A percentile compares a stretch with the other conserved stretches of the same genome.
Conservation (phyloP, 179 eudicot genomes). For the Nepenthes alata region DNA sequence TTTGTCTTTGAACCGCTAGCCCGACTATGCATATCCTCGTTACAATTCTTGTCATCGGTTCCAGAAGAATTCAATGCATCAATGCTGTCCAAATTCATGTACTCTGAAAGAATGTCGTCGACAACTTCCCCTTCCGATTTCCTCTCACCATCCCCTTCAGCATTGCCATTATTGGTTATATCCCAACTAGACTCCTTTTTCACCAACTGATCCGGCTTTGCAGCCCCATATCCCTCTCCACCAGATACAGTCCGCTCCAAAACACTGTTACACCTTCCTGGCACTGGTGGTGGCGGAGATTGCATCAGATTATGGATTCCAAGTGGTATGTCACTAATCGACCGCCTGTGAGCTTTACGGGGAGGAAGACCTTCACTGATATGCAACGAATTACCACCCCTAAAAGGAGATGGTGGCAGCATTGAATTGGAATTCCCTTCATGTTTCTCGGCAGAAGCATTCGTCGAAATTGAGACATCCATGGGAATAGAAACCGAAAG, state of each 20-base stretch:
- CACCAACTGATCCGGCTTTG: conserved; percentile 53
- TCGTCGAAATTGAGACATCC: conserved; percentile 15
- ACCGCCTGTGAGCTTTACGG: conserved; percentile 77
- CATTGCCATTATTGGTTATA: conserved; percentile 24
- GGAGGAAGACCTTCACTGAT: conserved; percentile 68
- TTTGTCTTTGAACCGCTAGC: conserved; percentile 82
- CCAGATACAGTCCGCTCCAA: conserved; percentile 27
- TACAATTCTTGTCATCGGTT: conserved; percentile 49
- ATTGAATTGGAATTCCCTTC: conserved; percentile 33
- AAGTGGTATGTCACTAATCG: conserved; percentile 81
- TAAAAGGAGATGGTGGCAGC: conserved; percentile 40
- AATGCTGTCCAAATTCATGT: conserved; percentile 70
- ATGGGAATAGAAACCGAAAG: conserved; percentile 18
- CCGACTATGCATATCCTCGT: conserved; percentile 67
- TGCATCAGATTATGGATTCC: conserved; percentile 52
- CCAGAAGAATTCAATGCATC: conserved; percentile 68
- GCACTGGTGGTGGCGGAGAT: conserved; percentile 43
- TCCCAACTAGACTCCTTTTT: conserved; percentile 62
- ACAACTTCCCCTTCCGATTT: conserved; percentile 62
- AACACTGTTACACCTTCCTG: conserved; percentile 27
- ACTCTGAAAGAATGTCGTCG: conserved; percentile 61
- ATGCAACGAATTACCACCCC: conserved; percentile 29
- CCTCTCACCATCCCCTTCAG: conserved; percentile 36
- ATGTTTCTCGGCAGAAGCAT: conserved; percentile 50
- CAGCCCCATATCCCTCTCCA: conserved; percentile 30